Base-by-base conservation (phyloP, 2,329 filamentous ascomycete genomes). In the Fusarium heterosporum region DNA sequence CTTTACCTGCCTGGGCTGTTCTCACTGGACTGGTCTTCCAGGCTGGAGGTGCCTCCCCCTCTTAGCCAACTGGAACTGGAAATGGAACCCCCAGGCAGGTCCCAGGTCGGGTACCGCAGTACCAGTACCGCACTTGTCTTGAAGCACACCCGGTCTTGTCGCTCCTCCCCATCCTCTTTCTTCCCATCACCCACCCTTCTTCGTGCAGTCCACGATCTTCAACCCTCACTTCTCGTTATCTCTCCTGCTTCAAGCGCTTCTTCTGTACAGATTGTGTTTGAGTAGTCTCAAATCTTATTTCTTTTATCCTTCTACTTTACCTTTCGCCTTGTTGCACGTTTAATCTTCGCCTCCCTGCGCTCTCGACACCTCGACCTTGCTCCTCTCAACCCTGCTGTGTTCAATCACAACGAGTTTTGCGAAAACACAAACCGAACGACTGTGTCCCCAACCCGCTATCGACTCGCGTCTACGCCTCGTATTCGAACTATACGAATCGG, bases 111-210 rank as follows among this genome's bases (percentile, higher is more conserved):
- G 72, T 69, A 72, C 71, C 70, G 64, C 43, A 55, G n/a, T 36
- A 48, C 40, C 30, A 60, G 72, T 70, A 73, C 72, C 72, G 58
- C 71, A 72, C 71, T 70, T 69, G 66, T 73, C 70, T 70, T 66
- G 66, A 46, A 69, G 74, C 69, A 74, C 73, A 71, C 72, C 74
- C 73, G 65, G 68, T 66, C 72, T 74, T 73, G 75, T 78, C 76
- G 76, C 76, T 77, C 76, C 73, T 78, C 75, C 76, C 75, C 73
- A 72, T 76, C 72, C 70, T 77, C 74, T 72, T 72, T 73, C 72
- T 73, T 68, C 64, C 69, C 65, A 71, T 72, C 70, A 69, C 73
- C 76, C 72, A 75, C 73, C 74, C 71, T 72, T 76, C 73, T 71
- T 74, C 73, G 72, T 73, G 66, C 73, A 68, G 64, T 74, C 74